Base-by-base conservation (phyloP, 2,329 filamentous ascomycete species). In the Xylariales sp. region DNA sequence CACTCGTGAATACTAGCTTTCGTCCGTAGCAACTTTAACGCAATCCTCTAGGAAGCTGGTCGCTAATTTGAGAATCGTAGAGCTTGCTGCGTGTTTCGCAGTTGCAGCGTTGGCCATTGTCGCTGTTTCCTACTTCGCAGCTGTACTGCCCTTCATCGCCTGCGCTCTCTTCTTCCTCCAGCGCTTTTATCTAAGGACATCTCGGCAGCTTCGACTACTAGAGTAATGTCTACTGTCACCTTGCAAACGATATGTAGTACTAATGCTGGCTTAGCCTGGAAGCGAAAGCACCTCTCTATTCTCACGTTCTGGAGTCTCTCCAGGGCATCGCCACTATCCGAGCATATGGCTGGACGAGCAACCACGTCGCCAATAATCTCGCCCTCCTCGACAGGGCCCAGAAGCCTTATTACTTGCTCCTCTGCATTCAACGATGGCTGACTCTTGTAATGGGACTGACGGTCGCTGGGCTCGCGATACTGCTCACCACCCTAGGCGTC, bases 141-240 rank as follows among this genome's bases (percentile, higher is more conserved):
- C 15, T 17, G 27, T 28, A n/a, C 27, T 41, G 15, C 35, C 56
- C 32, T 43, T 52, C 12, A 28, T 45, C 5, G 19, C 43, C 7
- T 35, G 48, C 0, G 39, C 60, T 5, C 39, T 37, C 15, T 37
- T 18, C 33, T 37, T 17, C 17, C 6, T 37, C 21, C 39, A 37
- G 33, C 19, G 27, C 8, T 37, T 37, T 15, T 41, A 41, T 31
- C 33, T 41, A 16, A 23, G 21, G 13, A 41, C 39, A 17, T 40
- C 37, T 16, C 25, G 32, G n/a, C 32, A 36, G 20, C 27, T 37
- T 21, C 25, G 35, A 30, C 35, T 37, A 18, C 27, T 37, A 5
- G 35, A 37, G 17, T 61, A 63, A 46, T 57, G 59, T 4, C 65
- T 66, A 5, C 51, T 71, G 33, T 37, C 18, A 37, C 24, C 24